Base-by-base conservation (phyloP, 2,329 filamentous ascomycete species). In the Aspergillus tamarii region DNA sequence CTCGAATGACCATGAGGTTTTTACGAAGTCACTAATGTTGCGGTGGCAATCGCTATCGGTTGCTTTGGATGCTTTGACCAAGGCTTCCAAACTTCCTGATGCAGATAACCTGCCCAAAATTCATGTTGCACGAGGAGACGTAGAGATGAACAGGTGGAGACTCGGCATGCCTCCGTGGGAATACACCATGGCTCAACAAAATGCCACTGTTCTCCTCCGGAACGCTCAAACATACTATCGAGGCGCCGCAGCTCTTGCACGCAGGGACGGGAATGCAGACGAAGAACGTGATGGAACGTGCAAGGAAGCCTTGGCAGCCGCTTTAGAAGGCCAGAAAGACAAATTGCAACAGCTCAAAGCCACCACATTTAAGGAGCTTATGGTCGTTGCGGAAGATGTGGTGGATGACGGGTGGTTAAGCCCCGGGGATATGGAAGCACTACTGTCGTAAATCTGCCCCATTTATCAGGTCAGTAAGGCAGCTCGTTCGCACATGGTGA, bases 161-260 rank as follows among this genome's bases (percentile, higher is more conserved):
- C 73, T 88, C 32, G 83, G 84, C 7, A 74, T 78, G 43, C 68
- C 80, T 3, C 81, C 84, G 1, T 80, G 73, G 70, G 75, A 77
- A 28, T 78, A 83, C 57, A 69, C 74, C 5, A 68, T 80, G 55
- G 80, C 83, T 5, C 71, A 76, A 30, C 80, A 80, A 55, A 83
- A 84, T 69, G 77, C 75, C 4, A 67, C 75, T 7, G 83, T 80
- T 3, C 74, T 88, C 14, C 71, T 86, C 43, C 82, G 81, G 60
- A 88, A 88, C 67, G 85, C 86, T 1, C 82, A 84, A 65, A 85
- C 83, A 6, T 88, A 85, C 69, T 88, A 87, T 68, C 81, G 84
- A 23, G 85, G 86, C 45, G 85, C 84, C 14, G 77, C 77, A 43
- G 77, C 77, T 41, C 66, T 80, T 9, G 78, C 78, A 5, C 72